A percentile compares a stretch with the other conserved stretches of the same genome.
Evolutionary conservation across 768 basidiomycete genomes (phyloP).

Genomic region (Harrya chromipes): DNA sequence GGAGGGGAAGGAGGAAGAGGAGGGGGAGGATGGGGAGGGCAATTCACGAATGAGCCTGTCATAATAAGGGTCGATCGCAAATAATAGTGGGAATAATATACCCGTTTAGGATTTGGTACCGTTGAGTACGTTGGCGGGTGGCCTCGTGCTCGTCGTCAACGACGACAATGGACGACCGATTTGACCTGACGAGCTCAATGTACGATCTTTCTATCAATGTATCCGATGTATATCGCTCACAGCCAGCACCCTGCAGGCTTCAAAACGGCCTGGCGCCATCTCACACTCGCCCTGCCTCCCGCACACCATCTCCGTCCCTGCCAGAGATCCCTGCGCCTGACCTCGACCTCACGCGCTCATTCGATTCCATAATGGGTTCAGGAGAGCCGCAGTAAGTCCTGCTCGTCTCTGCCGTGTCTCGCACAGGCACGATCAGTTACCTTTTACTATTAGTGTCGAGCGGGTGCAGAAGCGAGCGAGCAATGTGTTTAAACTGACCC

Average conservation of each 20-base stretch:
- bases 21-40: constrained; percentile 16
- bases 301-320: constrained; percentile 34
- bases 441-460: constrained; percentile 29
- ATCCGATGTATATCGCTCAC: constrained; percentile 18
- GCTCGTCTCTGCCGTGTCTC: constrained; percentile 20
- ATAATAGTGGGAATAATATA: constrained; percentile 26
- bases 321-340: constrained; percentile 54
- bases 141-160: constrained; percentile 27
- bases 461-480: constrained; percentile 66
- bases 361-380: constrained; percentile 41
- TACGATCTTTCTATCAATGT: constrained; percentile 17
- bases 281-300: constrained; percentile 14
- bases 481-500: constrained; percentile 70
- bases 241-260: constrained; percentile 16
- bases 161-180: constrained; percentile 28
- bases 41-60: constrained; percentile 22
- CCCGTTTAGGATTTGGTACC: not conserved
- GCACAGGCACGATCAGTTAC: constrained; percentile 32
- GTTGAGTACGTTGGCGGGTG: too few species aligned
- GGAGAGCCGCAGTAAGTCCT: constrained; percentile 47
- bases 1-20: not conserved
- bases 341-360: constrained; percentile 43
- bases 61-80: constrained; percentile 33
- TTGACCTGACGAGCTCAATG: constrained; percentile 18
- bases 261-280: constrained; percentile 20